phyloP scores from a whole-genome alignment of 345 rosid species.

The Citrus australasica region DNA sequence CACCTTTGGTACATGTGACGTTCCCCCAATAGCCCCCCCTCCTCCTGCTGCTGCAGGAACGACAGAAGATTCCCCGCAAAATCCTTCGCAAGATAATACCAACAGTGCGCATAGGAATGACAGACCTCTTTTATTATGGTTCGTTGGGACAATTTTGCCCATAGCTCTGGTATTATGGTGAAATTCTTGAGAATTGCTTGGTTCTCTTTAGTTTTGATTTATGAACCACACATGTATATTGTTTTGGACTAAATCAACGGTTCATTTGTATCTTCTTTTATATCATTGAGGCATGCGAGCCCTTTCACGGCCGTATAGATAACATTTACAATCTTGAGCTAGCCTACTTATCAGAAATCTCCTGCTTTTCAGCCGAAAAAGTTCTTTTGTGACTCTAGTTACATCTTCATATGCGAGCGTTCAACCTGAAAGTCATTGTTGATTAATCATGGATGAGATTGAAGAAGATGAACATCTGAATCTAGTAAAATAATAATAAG shows the following conservation, averaged over 20 bases:
- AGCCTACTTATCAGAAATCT: neutral
- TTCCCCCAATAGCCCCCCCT: constrained; percentile 69
- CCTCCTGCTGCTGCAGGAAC: constrained; percentile 48
- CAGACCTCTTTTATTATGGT: constrained; percentile 25
- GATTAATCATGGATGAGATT: neutral
- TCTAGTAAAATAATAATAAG: neutral
- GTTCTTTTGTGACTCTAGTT: neutral
- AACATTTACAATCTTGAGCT: neutral
- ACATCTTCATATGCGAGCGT: neutral
- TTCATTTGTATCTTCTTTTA: neutral
- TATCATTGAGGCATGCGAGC: neutral
- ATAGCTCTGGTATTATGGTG: constrained; percentile 25
- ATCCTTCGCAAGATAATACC: neutral
- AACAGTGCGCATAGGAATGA: constrained; percentile 27
- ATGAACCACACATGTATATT: neutral
- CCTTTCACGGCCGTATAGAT: neutral
- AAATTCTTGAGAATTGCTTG: constrained; percentile 10
- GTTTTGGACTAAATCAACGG: neutral
- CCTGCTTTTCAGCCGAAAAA: neutral
- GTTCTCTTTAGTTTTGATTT: neutral
- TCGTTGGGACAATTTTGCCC: constrained; percentile 32
- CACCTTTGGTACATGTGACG: constrained; percentile 71
- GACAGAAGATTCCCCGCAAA: constrained; percentile 7
- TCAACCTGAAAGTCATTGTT: neutral
- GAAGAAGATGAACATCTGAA: neutral